These are phyloP conservation scores for Xenoacremonium recifei DNA, from an alignment of 2,329 filamentous ascomycete species.

Conservation along the genomic window DNA sequence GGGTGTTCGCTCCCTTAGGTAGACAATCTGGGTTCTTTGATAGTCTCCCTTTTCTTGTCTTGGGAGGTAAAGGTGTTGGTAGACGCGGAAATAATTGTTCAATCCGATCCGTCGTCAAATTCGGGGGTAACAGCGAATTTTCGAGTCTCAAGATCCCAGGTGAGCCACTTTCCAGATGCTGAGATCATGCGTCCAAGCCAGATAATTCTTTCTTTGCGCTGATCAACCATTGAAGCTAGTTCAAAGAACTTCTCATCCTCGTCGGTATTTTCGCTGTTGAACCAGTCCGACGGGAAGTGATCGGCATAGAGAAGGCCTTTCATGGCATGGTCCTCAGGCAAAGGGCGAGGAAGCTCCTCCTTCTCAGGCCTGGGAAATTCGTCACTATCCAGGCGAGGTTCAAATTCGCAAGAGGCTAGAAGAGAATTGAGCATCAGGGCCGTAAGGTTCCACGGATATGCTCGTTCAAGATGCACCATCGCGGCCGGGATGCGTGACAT, in stretches of 20 bases:
- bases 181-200: constrained; percentile 55
- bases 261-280: constrained; percentile 55
- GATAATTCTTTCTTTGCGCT: constrained; percentile 58
- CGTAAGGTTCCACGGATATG: constrained; percentile 52
- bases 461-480: constrained; percentile 41
- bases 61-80: too few species aligned
- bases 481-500: constrained; percentile 41
- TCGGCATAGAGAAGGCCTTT: constrained; percentile 60
- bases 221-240: constrained; percentile 53
- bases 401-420: constrained; percentile 22
- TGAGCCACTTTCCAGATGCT: constrained; percentile 39
- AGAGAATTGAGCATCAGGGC: constrained; percentile 39
- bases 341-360: constrained; percentile 46
- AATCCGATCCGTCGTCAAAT: too few species aligned
- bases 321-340: constrained; percentile 69
- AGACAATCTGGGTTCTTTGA: too few species aligned
- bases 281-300: constrained; percentile 61
- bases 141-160: constrained; percentile 37
- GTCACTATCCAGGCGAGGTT: constrained; percentile 37
- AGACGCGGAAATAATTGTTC: too few species aligned
- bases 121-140: constrained; percentile 38
- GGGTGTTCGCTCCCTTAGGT: too few species aligned
- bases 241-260: constrained; percentile 69
- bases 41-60: too few species aligned
- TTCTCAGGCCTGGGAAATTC: constrained; percentile 48